Base-by-base conservation (phyloP, 1,139 yeast species). In the Geotrichum klebahnii region DNA sequence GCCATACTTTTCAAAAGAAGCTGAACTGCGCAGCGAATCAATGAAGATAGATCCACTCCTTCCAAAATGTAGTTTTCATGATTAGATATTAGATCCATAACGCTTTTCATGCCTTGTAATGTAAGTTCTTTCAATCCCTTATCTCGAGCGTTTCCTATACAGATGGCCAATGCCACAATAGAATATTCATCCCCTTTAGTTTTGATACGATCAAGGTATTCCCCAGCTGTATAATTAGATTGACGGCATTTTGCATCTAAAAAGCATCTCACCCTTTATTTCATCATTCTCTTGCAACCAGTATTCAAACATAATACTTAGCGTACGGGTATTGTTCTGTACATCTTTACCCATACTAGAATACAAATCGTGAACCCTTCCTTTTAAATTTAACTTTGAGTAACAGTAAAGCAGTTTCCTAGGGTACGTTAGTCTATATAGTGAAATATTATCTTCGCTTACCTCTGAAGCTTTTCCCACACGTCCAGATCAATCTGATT, bases 111-210 rank as follows among this genome's bases (percentile, higher is more conserved):
- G 3, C 52, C 52, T 5, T 34, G 35, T 3, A 49, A 9, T 9
- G 52, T 48, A 3, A 52, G 31, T 2, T 40, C 42, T 16, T 36
- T 31, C 8, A 34, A 34, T 6, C 48, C 50, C 37, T 42, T 35
- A 22, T 48, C 51, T n/a, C 47, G 26, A 2, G 55, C 55, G 17
- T 49, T 52, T 9, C 49, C 47, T 5, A 52, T 46, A 22, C 53
- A 49, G n/a, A 49, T 23, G 10, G 53, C 55, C 29, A 52, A 32
- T 12, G 46, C 50, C 1, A 42, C 40, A 5, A 48, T 19, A 5
- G 46, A 44, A 33, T 37, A 38, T n/a, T 44, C 48, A 28, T 44
- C 45, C 12, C 16, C 16, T 26, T 48, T 32, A 12, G 31, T 5
- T 42, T 28, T 24, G 12, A 48, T 44, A 5, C 31, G 24, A 12